Evolutionary conservation across 805 yeast species (phyloP), one percentile per base, ranked within the genome.

Genomic region (Starmerella etchellsii): DNA sequence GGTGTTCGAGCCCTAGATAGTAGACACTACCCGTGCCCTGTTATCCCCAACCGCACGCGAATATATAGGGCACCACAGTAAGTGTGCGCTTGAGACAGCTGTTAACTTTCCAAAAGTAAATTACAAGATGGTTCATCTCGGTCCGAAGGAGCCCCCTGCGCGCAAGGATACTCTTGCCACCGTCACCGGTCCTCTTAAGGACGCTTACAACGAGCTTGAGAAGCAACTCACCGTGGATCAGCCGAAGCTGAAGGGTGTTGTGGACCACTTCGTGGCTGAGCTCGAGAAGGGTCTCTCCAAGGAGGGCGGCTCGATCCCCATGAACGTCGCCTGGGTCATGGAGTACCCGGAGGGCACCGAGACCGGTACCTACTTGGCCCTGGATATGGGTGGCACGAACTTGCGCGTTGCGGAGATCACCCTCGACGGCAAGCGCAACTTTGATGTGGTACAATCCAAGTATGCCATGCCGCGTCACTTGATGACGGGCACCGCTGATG

Each of bases 321-420:
- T 88, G 97, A 85, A 80, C 58, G 94, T 94, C 36, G 82, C 93
- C 47, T 88, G 96, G 96, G 96, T 88, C 41, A 68, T 85, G 70
- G 93, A 81, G 56, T 80, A 69, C 68, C 96, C 97, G 50, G 78
- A 88, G 37, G 98, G 98, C 50, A 66, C 75, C 52, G 98, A 88
- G 63, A 71, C 70, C 31, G 98, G 98, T 50, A 78, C 83, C 52
- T 88, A 71, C 63, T 66, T 88, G 59, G 96, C 97, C 39, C 80
- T 91, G 46, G 98, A 88, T 62, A 72, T 88, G 66, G 98, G 98
- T 60, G 98, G 98, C 48, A 88, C 98, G 48, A 88, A 88, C 67
- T 71, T 88, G 62, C 76, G 98, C 61, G 94, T 85, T 36, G 95
- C 88, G 43, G 72, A 80, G 58, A 88, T 88, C 55, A 76, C 75